Conservation (phyloP, 2,329 filamentous ascomycete genomes). For the Coniosporium tulheliwenetii region DNA sequence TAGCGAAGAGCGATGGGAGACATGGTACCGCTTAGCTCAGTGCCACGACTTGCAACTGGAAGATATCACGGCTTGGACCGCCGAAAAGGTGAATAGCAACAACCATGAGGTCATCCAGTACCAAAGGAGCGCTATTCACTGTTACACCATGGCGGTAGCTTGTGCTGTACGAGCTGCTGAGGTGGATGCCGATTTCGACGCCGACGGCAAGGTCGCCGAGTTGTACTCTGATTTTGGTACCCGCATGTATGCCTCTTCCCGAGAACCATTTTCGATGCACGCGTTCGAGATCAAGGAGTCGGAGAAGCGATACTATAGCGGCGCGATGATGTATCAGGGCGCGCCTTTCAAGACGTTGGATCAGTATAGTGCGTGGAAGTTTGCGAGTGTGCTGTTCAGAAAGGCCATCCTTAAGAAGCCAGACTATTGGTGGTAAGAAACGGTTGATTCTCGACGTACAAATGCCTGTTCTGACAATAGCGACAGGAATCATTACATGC, state of each 20-base stretch:
- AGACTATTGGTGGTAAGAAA: conserved; percentile 46
- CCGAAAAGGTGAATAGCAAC: conserved; percentile 81
- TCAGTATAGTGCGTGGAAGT: conserved; percentile 47
- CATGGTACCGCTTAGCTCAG: conserved; percentile 78
- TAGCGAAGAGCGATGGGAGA: conserved; percentile 70
- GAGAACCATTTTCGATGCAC: conserved; percentile 52
- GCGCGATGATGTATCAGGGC: conserved; percentile 36
- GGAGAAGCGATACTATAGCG: conserved; percentile 43
- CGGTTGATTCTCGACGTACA: background rate
- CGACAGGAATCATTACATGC: conserved; percentile 46
- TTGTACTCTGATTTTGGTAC: conserved; percentile 54
- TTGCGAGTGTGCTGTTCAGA: conserved; percentile 45
- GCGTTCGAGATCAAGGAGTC: conserved; percentile 48
- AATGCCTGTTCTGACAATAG: background rate
- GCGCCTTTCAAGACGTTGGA: conserved; percentile 41
- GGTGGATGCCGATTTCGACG: conserved; percentile 30
- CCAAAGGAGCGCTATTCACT: conserved; percentile 71
- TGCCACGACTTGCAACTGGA: conserved; percentile 80
- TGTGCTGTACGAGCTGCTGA: conserved; percentile 42
- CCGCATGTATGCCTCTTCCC: conserved; percentile 51
- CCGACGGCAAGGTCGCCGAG: conserved; percentile 42
- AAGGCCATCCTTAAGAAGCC: conserved; percentile 42
- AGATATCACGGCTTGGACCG: conserved; percentile 74
- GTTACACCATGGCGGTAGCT: conserved; percentile 53
- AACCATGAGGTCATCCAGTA: conserved; percentile 57